Evolutionary conservation across 2,329 filamentous ascomycete genomes (phyloP), one percentile per base, ranked within the genome.

Genomic region (Decorospora gaudefroyi): DNA sequence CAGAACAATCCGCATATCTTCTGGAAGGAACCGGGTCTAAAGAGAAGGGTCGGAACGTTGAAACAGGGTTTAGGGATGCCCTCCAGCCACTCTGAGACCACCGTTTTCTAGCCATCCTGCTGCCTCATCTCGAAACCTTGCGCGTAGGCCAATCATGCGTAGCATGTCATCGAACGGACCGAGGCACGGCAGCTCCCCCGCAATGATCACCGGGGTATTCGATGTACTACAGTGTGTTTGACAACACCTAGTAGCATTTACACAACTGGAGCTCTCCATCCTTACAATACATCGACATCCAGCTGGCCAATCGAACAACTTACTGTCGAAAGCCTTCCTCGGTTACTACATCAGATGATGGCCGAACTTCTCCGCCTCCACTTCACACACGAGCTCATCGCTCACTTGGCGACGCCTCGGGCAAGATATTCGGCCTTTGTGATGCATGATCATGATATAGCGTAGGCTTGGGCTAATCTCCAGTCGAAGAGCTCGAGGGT

Each of bases 131-230:
- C 31, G 42, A 42, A 27, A 19, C 27, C 37, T 26, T 26, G 44
- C 40, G 35, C 19, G 34, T 40, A 43, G 23, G 26, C 45, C 45
- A 48, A 48, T 38, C 12, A 34, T 18, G 11, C 6, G 12, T 18
- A 3, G 3, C 19, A 12, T 10, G 13, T 6, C 10, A 11, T 8
- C 15, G 6, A 27, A 17, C 33, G 7, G 18, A 30, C 40, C 45
- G 45, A 48, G 40, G 40, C 34, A 28, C 34, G 9, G 13, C 31
- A 27, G 22, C 13, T 27, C 13, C 9, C 6, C 18, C 26, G 15
- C 16, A 16, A 32, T 35, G 15, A 22, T 27, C 26, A 23, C 23
- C 39, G 27, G 28, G 25, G n/a, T 17, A 9, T 30, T 33, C 22
- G 2, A 23, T 39, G 10, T 13, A 17, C 22, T 16, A 25, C 36